Percentiles rank a stretch among this genome's conserved stretches.
phyloP scores from a whole-genome alignment of 2,329 filamentous ascomycete species.

The Diplocarpon mali region DNA sequence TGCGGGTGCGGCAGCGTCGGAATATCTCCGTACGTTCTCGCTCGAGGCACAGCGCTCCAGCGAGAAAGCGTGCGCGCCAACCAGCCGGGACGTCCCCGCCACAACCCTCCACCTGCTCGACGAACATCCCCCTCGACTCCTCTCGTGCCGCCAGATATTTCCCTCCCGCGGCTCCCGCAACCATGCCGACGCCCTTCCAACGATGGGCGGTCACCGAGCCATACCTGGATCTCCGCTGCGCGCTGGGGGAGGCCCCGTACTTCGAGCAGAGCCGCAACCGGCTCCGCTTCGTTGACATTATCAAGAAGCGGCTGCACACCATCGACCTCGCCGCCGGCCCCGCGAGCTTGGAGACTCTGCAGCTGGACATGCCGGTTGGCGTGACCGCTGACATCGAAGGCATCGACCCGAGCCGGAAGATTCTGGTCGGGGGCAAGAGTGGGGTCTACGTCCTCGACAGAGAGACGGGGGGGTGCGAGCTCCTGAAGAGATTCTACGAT shows the following conservation, averaged over 20 bases:
- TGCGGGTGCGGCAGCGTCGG: too few species aligned
- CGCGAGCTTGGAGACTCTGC: constrained; percentile 20
- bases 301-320: constrained; percentile 60
- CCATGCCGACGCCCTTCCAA: constrained; percentile 21
- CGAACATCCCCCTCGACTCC: neutral
- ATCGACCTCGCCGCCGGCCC: constrained; percentile 53
- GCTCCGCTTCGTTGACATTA: constrained; percentile 76
- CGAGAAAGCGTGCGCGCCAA: neutral
- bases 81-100: neutral
- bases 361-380: constrained; percentile 43
- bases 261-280: constrained; percentile 55
- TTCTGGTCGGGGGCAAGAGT: constrained; percentile 70
- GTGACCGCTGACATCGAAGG: constrained; percentile 71
- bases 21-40: too few species aligned
- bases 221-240: constrained; percentile 51
- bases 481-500: constrained; percentile 39
- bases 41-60: too few species aligned
- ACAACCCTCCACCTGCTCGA: neutral
- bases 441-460: constrained; percentile 72
- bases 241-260: constrained; percentile 63
- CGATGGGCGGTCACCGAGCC: constrained; percentile 36
- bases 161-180: neutral
- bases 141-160: constrained; percentile 11
- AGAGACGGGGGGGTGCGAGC: constrained; percentile 40
- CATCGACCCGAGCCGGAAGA: constrained; percentile 49